These are phyloP conservation scores for Mortierella sp. DNA, from an alignment of 371 early-diverging fungal genomes.

Conservation along the genomic window DNA sequence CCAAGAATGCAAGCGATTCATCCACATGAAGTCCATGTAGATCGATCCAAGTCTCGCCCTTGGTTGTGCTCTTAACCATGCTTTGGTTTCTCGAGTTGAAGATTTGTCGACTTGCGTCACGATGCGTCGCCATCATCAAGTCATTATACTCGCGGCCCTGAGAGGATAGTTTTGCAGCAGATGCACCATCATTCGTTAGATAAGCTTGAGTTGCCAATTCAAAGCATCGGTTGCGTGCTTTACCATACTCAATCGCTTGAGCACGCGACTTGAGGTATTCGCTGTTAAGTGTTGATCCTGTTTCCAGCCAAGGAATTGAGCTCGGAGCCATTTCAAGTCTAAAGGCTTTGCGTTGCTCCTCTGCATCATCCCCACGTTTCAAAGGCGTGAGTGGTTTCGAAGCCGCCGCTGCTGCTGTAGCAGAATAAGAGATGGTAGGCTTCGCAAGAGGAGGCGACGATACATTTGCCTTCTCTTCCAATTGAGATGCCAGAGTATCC, in stretches of 20 bases:
- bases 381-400: slow-evolving; percentile 44
- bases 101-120: slow-evolving; percentile 68
- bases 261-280: slow-evolving; percentile 65
- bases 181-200: slow-evolving; percentile 66
- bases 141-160: slow-evolving; percentile 71
- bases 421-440: slow-evolving; percentile 42
- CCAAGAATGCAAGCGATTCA: slow-evolving; percentile 66
- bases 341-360: slow-evolving; percentile 31
- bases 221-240: slow-evolving; percentile 69
- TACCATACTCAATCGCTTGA: slow-evolving; percentile 68
- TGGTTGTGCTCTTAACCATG: slow-evolving; percentile 48
- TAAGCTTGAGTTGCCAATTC: slow-evolving; percentile 69
- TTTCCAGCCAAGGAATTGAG: slow-evolving; percentile 69
- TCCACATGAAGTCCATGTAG: slow-evolving; percentile 73
- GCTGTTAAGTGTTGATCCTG: slow-evolving; percentile 62
- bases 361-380: slow-evolving; percentile 22
- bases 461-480: slow-evolving; percentile 39
- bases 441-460: slow-evolving; percentile 30
- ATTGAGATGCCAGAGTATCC: slow-evolving; percentile 18
- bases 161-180: slow-evolving; percentile 65
- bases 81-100: slow-evolving; percentile 63
- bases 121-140: slow-evolving; percentile 70
- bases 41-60: slow-evolving; percentile 65
- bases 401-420: slow-evolving; percentile 51
- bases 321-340: slow-evolving; percentile 55